These are phyloP conservation scores for Solanum etuberosum DNA, from an alignment of 257 asterid species.

Conservation along the genomic window DNA sequence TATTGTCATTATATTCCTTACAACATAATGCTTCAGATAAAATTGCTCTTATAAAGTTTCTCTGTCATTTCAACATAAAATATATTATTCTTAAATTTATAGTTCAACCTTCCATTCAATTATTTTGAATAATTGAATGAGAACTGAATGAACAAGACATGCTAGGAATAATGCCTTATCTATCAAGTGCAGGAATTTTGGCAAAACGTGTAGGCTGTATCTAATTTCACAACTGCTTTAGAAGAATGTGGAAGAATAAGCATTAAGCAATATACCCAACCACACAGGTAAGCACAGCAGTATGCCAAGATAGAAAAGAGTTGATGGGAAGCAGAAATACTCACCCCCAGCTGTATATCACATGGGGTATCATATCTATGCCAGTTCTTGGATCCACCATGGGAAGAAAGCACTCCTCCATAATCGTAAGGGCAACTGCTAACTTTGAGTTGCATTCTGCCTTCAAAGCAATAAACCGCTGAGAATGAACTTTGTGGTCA, in stretches of 20 bases:
- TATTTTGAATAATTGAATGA: neutral
- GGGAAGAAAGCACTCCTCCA: constrained; percentile 97
- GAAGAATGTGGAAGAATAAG: neutral
- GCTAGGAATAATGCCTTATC: neutral
- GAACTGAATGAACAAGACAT: neutral
- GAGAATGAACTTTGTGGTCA: constrained; percentile 64
- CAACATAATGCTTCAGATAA: neutral
- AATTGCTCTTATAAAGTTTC: neutral
- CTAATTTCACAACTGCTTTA: neutral
- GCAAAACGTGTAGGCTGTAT: neutral
- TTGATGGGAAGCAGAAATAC: constrained; percentile 9
- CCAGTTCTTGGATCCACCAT: constrained; percentile 96
- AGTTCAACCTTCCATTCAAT: neutral
- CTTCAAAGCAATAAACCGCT: constrained; percentile 47
- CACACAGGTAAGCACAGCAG: neutral
- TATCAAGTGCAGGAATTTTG: neutral
- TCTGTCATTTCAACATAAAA: neutral
- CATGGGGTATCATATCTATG: constrained; percentile 96
- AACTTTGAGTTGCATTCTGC: constrained; percentile 96
- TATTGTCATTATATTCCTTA: neutral
- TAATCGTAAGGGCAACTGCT: constrained; percentile 91
- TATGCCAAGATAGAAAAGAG: neutral
- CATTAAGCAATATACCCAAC: neutral
- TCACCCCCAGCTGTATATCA: constrained; percentile 93
- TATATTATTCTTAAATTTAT: neutral